Percentiles rank a stretch among this genome's conserved stretches.
Conservation (phyloP, 2,329 filamentous ascomycete genomes). For the Fusarium devonianum region DNA sequence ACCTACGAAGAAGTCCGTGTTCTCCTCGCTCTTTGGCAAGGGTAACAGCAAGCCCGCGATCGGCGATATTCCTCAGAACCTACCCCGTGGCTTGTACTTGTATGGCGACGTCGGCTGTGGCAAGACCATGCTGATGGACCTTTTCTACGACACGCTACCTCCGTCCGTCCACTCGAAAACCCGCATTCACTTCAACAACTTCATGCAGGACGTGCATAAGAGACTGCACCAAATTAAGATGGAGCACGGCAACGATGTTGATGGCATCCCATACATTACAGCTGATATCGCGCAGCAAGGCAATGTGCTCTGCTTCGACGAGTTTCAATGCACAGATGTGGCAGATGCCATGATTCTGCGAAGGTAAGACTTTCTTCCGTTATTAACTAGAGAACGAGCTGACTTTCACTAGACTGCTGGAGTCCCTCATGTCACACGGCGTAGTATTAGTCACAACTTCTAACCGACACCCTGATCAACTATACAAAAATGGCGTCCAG, state of each 20-base stretch:
- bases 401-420: slow-evolving; percentile 67
- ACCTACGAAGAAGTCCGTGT: slow-evolving; percentile 60
- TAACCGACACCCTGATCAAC: slow-evolving; percentile 93
- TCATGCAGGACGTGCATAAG: slow-evolving; percentile 98
- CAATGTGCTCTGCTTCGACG: slow-evolving; percentile 94
- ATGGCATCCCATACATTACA: slow-evolving; percentile 89
- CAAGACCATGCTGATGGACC: slow-evolving; percentile 99
- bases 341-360: slow-evolving; percentile 98
- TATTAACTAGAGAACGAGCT: slow-evolving; percentile 9
- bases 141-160: slow-evolving; percentile 94
- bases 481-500: slow-evolving; percentile 98
- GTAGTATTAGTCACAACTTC: slow-evolving; percentile 95
- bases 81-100: slow-evolving; percentile 91
- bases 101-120: slow-evolving; percentile 96
- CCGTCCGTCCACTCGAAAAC: slow-evolving; percentile 81
- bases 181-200: slow-evolving; percentile 98
- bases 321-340: slow-evolving; percentile 98
- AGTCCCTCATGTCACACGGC: slow-evolving; percentile 94
- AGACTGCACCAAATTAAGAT: slow-evolving; percentile 90
- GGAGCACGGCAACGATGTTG: slow-evolving; percentile 85
- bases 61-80: slow-evolving; percentile 68
- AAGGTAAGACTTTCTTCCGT: slow-evolving; percentile 53
- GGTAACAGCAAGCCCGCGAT: slow-evolving; percentile 50
- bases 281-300: slow-evolving; percentile 89
- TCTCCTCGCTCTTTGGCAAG: slow-evolving; percentile 68